Base-by-base conservation (phyloP, 177 flowering plant genomes). In the Telopea speciosissima region DNA sequence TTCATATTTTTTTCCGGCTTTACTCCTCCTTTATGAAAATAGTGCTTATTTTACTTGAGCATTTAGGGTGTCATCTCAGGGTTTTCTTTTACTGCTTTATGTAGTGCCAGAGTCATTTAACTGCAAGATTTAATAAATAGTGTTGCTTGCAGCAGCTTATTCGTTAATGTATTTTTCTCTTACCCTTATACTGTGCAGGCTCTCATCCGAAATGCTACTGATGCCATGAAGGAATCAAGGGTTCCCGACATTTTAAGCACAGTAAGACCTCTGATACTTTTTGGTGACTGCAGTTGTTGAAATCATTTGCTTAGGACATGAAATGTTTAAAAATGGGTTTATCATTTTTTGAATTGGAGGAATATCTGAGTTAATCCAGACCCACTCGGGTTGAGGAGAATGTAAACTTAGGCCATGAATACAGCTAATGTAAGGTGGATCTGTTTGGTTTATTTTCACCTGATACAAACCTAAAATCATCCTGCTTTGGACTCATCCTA, bases 151-250 rank as follows among this genome's bases (percentile, higher is more conserved):
- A 54, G n/a, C n/a, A n/a, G n/a, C 22, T 59, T 14, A 60, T 69
- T 36, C 21, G 4, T 64, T 49, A 49, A 5, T 33, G 42, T 33
- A 8, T 58, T 58, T 58, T 58, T n/a, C 40, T 36, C 40, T 58
- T 16, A 58, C 65, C 5, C 40, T 33, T 60, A 40, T 28, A 61
- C 31, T 61, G 61, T 87, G 79, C 91, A 96, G 98, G 98, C 92
- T 71, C 88, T 96, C 22, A 44, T 71, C 77, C 84, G 79, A 77
- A 81, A 87, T 78, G 79, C 80, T 21, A 93, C 98, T 44, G 99
- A 93, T 81, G 93, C 99, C 33, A 96, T 96, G 99, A 91, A 68
- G 80, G 95, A 90, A 67, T 86, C 97, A 0, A 81, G 90, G 77
- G 93, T 88, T 78, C 78, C 80, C 33, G 98, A 93, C 69, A 86